These are phyloP conservation scores for Diaporthe batatas DNA, from an alignment of 2,329 filamentous ascomycete species.

Conservation along the genomic window DNA sequence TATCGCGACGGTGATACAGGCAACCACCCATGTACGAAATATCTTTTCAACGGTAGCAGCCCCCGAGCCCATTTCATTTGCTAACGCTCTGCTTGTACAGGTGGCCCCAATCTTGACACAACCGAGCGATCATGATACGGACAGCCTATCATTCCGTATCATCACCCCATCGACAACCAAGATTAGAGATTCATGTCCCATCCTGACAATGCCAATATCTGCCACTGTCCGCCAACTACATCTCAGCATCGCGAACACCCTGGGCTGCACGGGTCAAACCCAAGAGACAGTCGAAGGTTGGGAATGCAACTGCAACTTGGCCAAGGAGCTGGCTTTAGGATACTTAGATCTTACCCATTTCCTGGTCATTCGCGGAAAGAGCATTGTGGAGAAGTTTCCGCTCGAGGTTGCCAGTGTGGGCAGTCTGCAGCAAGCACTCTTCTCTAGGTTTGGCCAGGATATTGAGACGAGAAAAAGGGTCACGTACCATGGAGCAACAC, in stretches of 20 bases:
- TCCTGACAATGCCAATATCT: slow-evolving; percentile 4
- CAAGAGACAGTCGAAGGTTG: slow-evolving; percentile 6
- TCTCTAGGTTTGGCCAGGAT: slow-evolving; percentile 8
- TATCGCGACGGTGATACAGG: neutral
- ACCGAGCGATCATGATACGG: neutral
- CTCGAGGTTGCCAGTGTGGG: slow-evolving; percentile 15
- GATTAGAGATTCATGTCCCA: neutral
- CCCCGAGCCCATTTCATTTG: neutral
- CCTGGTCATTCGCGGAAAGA: slow-evolving; percentile 28
- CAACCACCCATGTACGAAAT: neutral
- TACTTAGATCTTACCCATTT: slow-evolving; percentile 9
- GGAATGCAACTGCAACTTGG: slow-evolving; percentile 32
- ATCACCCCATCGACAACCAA: neutral
- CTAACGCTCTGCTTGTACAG: neutral
- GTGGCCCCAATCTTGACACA: neutral
- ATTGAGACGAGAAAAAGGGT: slow-evolving; percentile 11
- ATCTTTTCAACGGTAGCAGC: neutral
- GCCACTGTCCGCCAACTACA: slow-evolving; percentile 4
- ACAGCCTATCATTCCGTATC: slow-evolving; percentile 7
- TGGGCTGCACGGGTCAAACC: neutral
- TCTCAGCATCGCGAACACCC: neutral
- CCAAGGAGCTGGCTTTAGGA: neutral
- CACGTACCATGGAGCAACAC: neutral
- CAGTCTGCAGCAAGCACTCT: slow-evolving; percentile 9
- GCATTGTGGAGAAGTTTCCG: slow-evolving; percentile 1